Base-by-base conservation (phyloP, 2,329 filamentous ascomycete species). In the Dothidotthia symphoricarpi region DNA sequence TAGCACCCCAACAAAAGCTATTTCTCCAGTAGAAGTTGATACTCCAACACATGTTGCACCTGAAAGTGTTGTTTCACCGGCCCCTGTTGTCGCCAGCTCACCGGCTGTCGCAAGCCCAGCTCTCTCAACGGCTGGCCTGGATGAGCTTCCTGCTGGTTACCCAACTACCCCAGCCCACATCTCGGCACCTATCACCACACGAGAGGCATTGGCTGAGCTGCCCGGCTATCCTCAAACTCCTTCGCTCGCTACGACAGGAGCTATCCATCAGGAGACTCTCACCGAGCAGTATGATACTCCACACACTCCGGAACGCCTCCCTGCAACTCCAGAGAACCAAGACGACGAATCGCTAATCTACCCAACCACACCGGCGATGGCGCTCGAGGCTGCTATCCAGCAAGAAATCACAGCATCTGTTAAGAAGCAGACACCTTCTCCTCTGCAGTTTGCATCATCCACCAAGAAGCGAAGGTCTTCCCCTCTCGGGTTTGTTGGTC, bases 351-450 rank as follows among this genome's bases (percentile, higher is more conserved):
- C 19, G 9, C 19, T 22, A 9, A 5, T 22, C 16, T 57, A 53
- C 30, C 53, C 53, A 10, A 53, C 46, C 16, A 58, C 53, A 8
- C 55, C 55, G 24, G 47, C 53, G 2, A 28, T 52, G 32, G 53
- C 45, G 5, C 47, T 57, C n/a, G 55, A 58, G 33, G 47, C 49
- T 28, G 55, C 55, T 12, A 44, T 58, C 11, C 55, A 58, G 24
- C 51, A 53, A 30, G 53, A 58, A 36, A 58, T 57, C 29, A 45
- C 39, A 12, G 47, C 51, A 16, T 58, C 55, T 3, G 46, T 54
- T 17, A 58, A 57, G 47, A 58, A 57, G 39, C 51, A 57, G 31
- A 52, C 49, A 2, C 53, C 51, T 3, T 57, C 55, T 8, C 53
- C 53, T n/a, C 19, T 45, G 10, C 43, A 38, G 13, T 47, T 47